Evolutionary conservation across 139 green algal genomes (phyloP).

Genomic region (Chlamydomonas sphaeroides): DNA sequence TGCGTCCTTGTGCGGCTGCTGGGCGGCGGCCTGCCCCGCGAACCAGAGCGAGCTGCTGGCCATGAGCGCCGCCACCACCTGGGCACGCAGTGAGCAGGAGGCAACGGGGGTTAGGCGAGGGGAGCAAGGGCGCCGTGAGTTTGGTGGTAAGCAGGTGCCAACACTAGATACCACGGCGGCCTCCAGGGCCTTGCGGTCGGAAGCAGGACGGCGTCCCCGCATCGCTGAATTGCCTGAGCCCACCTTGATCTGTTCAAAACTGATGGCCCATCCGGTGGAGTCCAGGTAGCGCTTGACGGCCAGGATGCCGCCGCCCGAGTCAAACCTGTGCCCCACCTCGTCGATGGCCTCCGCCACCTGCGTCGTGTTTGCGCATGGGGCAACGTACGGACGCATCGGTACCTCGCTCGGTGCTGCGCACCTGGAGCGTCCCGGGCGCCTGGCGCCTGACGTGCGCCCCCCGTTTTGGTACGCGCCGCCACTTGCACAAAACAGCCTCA

Average conservation of each 20-base stretch:
- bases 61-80: constrained; percentile 54
- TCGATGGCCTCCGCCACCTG: constrained; percentile 26
- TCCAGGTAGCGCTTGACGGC: constrained; percentile 30
- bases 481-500: too few species aligned
- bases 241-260: constrained; percentile 53
- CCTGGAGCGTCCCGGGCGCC: too few species aligned
- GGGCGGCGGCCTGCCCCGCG: background rate
- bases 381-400: background rate
- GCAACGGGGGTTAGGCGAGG: background rate
- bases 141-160: too few species aligned
- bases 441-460: too few species aligned
- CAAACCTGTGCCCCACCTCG: too few species aligned
- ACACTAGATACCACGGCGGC: too few species aligned
- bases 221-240: too few species aligned
- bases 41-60: constrained; percentile 32
- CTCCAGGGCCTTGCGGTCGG: too few species aligned
- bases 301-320: background rate
- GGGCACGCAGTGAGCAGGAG: background rate
- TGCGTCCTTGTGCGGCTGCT: background rate
- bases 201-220: too few species aligned
- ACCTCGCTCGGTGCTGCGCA: too few species aligned
- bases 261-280: background rate
- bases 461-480: too few species aligned
- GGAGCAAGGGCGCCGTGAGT: background rate
- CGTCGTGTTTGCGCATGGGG: background rate